Evolutionary conservation across 1,284 basidiomycete species (phyloP).

Genomic region (Exobasidium rhododendri): DNA sequence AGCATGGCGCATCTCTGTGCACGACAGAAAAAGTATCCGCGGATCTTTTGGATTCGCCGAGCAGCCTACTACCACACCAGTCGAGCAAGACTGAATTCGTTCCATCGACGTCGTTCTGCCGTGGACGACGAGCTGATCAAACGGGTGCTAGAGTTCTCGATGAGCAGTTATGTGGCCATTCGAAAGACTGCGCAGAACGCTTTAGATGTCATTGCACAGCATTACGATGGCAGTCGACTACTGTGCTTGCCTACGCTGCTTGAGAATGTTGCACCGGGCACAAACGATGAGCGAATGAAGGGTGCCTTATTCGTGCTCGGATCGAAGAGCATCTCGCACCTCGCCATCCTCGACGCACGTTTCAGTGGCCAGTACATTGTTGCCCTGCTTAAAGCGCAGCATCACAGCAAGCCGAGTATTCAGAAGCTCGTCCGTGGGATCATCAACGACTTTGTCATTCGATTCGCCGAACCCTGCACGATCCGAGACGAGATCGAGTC

Average conservation of each 20-base stretch:
- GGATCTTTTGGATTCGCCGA: constrained; percentile 73
- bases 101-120: constrained; percentile 75
- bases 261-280: constrained; percentile 61
- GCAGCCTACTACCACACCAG: constrained; percentile 66
- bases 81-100: constrained; percentile 68
- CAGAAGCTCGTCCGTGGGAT: constrained; percentile 78
- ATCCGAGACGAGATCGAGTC: constrained; percentile 29
- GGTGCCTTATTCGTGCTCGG: constrained; percentile 84
- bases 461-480: constrained; percentile 52
- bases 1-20: constrained; percentile 62
- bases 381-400: constrained; percentile 76
- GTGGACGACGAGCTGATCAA: constrained; percentile 75
- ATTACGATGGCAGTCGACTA: constrained; percentile 77
- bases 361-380: constrained; percentile 67
- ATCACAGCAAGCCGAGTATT: constrained; percentile 86
- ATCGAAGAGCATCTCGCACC: constrained; percentile 61
- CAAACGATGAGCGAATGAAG: constrained; percentile 89
- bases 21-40: constrained; percentile 71
- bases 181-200: constrained; percentile 70
- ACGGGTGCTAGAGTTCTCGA: constrained; percentile 76
- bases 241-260: constrained; percentile 68
- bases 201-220: constrained; percentile 68
- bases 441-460: constrained; percentile 63
- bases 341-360: constrained; percentile 63
- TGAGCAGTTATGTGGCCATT: constrained; percentile 57